Percentiles rank a stretch among this genome's conserved stretches.
These are phyloP conservation scores for Colletotrichum sp. DNA, from an alignment of 2,329 filamentous ascomycete genomes.

Conservation along the genomic window DNA sequence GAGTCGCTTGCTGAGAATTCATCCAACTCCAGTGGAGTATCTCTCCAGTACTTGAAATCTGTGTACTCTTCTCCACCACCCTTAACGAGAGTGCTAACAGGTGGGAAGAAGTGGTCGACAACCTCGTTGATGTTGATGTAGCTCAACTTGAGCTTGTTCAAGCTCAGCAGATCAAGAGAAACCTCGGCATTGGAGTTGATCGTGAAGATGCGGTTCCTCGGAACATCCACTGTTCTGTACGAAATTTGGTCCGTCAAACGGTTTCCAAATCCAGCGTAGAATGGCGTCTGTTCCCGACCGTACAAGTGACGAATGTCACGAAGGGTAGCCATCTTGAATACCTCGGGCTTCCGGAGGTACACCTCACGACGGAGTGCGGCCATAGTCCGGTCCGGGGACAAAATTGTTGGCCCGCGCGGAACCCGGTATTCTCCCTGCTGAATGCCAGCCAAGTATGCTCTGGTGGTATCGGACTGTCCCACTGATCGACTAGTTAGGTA, in stretches of 20 bases:
- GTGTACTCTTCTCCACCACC: conserved; percentile 94
- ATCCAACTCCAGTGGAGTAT: conserved; percentile 80
- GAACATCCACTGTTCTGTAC: conserved; percentile 95
- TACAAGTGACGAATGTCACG: conserved; percentile 93
- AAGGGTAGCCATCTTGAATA: conserved; percentile 99
- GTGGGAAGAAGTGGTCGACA: conserved; percentile 97
- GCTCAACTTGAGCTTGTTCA: conserved; percentile 95
- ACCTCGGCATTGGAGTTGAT: conserved; percentile 99
- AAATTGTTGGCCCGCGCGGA: conserved; percentile 90
- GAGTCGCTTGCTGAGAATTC: conserved; percentile 88
- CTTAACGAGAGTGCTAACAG: conserved; percentile 84
- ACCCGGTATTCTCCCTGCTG: conserved; percentile 85
- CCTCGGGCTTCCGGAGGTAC: conserved; percentile 93
- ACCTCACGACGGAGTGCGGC: conserved; percentile 90
- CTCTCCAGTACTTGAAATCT: conserved; percentile 96
- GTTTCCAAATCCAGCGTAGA: conserved; percentile 97
- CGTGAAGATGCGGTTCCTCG: conserved; percentile 92
- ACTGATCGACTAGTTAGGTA: conserved; percentile 95
- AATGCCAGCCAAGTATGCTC: conserved; percentile 88
- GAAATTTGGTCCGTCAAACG: conserved; percentile 94
- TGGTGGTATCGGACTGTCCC: conserved; percentile 88
- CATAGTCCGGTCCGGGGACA: conserved; percentile 94
- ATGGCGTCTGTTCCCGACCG: conserved; percentile 76
- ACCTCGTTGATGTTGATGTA: conserved; percentile 98
- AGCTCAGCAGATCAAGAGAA: conserved; percentile 83